Base-by-base conservation (phyloP, 2,329 filamentous ascomycete genomes). In the Didymella arachidicola region DNA sequence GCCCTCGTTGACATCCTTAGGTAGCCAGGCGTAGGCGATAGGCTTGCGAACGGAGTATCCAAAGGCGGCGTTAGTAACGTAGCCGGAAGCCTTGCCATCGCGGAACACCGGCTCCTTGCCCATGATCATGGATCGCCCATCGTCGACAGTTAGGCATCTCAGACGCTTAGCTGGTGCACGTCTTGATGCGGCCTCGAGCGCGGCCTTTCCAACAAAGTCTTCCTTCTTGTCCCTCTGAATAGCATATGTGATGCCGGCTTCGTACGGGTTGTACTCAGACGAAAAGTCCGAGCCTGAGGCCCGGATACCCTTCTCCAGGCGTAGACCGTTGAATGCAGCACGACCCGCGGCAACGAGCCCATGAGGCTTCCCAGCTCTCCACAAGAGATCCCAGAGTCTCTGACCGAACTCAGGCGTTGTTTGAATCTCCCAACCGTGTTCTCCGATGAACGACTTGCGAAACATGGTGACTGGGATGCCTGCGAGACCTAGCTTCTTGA, bases 401-500 rank as follows among this genome's bases (percentile, higher is more conserved):
- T 80, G 80, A 0, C 86, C 86, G 39, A 84, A 81, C 26, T 88
- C 86, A 0, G 86, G 83, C 32, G 79, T 86, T 1, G 86, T 80
- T 59, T 87, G 84, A 19, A 89, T 80, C 67, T 89, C 86, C 85
- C 85, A 89, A 1, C 87, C 86, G 0, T 79, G 74, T 63, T 89
- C 86, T 6, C 87, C 86, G 4, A 89, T 83, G 49, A 84, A 86
- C 0, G 86, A 88, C 36, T 86, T 79, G 2, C 84, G 79, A 65
- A 87, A 80, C 0, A 79, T 80, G 0, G 79, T 83, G 2, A 87
- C 84, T 0, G 87, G 86, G 14, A 89, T 80, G 0, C 85, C 84
- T 7, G 77, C 78, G 47, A 89, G 79, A 55, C 71, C 78, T 0
- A 79, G 79, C 18, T 74, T 76, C 73, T 84, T 86, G 44, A 81